phyloP scores from a whole-genome alignment of 306 rosid genomes.

The Pterocarpus santalinus region DNA sequence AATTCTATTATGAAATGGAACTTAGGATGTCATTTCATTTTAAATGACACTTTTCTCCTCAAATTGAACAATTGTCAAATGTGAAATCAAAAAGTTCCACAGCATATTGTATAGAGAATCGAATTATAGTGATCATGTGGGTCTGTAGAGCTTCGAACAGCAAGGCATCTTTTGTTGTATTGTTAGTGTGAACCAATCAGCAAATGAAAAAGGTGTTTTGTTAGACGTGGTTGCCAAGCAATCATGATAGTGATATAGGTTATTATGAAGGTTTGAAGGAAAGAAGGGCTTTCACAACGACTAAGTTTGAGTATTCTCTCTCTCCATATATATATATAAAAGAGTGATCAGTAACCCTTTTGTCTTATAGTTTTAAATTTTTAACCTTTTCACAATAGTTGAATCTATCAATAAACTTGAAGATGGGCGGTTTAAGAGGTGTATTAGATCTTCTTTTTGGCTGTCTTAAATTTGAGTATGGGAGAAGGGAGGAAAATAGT shows the following conservation, averaged over 20 bases:
- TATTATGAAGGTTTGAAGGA: too few relatives aligned
- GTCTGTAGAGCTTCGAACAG: conserved; percentile 43
- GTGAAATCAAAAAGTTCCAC: conserved; percentile 29
- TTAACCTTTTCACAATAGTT: conserved; percentile 12
- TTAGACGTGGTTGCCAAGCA: conserved; percentile 46
- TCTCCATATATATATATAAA: too few relatives aligned
- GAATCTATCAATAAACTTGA: conserved; percentile 1
- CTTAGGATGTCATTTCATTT: neutral
- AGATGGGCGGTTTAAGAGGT: too few relatives aligned
- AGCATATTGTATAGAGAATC: conserved; percentile 4
- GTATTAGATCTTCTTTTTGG: neutral
- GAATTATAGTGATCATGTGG: conserved; percentile 15
- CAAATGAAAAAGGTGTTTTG: conserved; percentile 9
- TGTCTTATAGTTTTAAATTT: too few relatives aligned
- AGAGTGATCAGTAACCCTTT: too few relatives aligned
- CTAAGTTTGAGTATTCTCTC: too few relatives aligned
- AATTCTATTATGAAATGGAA: neutral
- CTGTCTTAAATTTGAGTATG: neutral
- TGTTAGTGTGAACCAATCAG: conserved; percentile 28
- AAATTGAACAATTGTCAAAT: neutral
- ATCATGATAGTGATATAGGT: conserved; percentile 34
- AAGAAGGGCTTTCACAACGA: too few relatives aligned
- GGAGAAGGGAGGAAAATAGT: neutral
- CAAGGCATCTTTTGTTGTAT: conserved; percentile 46
- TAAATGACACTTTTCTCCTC: neutral